Base-by-base conservation (phyloP, 176 grass and related monocot genomes). In the Hyparrhenia diplandra region DNA sequence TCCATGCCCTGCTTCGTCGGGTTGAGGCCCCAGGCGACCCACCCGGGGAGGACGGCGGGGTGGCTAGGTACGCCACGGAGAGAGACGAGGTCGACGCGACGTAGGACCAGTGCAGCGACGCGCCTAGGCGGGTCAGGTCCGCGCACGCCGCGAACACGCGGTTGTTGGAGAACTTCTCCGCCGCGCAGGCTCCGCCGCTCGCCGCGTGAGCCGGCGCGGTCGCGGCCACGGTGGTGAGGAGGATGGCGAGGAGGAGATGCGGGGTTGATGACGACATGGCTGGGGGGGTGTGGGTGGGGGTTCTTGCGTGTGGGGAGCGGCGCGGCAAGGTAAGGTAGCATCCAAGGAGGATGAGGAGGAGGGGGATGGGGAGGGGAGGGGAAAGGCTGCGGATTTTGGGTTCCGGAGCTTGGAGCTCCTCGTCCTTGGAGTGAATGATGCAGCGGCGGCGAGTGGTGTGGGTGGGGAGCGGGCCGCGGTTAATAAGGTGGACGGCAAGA, bases 31-130 rank as follows among this genome's bases (percentile, higher is more conserved):
- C 94, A 97, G 0, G 90, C 86, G 0, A 91, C 86, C 94, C 94
- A 97, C 4, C 94, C 94, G 2, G 73, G 77, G 9, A 79, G 0
- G 9, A n/a, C n/a, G 73, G 39, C 20, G 90, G 88, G 17, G 77
- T 5, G 21, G 94, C 88, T 4, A 85, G 11, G 80, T 87, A 97
- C 13, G 91, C 94, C 37, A 97, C 71, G 12, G 87, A 84, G 1
- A 97, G 88, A 0, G 80, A 83, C 0, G 77, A 31, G 13, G 67
- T 20, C n/a, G 88, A 30, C 1, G 47, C 24, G 64, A 89, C 81
- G 91, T 97, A 93, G 49, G 88, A 76, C 88, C 86, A 97, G 78
- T 97, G 91, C 21, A 97, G 51, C 13, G 94, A 76, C 10, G 94
- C 86, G 46, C 86, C 91, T 4, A 91, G 91, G 71, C 31, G 43